These are phyloP conservation scores for Sporisorium iseilematis-ciliati DNA, from an alignment of 1,284 basidiomycete genomes.

Conservation along the genomic window DNA sequence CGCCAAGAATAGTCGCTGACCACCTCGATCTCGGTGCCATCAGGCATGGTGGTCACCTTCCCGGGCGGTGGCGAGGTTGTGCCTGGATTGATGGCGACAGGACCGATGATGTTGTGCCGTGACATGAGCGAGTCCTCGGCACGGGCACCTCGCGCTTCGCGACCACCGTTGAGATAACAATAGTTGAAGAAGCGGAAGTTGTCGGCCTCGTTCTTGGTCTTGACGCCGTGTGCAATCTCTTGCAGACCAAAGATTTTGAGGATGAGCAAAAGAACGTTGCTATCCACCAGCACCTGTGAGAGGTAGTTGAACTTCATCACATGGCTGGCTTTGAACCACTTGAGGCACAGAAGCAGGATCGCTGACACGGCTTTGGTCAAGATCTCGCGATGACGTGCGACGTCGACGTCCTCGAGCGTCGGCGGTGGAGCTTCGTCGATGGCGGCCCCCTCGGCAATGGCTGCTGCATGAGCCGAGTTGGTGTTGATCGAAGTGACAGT, in stretches of 20 bases:
- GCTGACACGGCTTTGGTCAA: conserved; percentile 97
- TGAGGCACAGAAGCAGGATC: conserved; percentile 87
- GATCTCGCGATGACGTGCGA: conserved; percentile 94
- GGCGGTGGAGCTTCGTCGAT: conserved; percentile 75
- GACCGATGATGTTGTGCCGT: conserved; percentile 51
- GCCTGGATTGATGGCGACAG: conserved; percentile 45
- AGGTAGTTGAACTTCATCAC: conserved; percentile 99
- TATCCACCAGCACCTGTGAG: conserved; percentile 92
- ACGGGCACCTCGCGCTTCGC: conserved; percentile 53
- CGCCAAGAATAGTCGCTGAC: conserved; percentile 96
- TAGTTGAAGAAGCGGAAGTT: conserved; percentile 91
- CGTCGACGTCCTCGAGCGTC: conserved; percentile 93
- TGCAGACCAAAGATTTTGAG: conserved; percentile 98
- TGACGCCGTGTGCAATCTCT: conserved; percentile 84
- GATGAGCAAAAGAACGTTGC: conserved; percentile 92
- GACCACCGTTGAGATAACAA: conserved; percentile 78
- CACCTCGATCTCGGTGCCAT: conserved; percentile 76
- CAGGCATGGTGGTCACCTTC: conserved; percentile 33
- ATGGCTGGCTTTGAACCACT: conserved; percentile 94
- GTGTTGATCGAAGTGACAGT: conserved; percentile 66
- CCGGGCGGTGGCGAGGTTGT: conserved; percentile 48
- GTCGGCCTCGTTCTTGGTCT: conserved; percentile 87
- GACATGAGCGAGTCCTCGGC: conserved; percentile 70
- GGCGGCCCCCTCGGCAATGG: conserved; percentile 62
- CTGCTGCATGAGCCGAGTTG: conserved; percentile 63